phyloP scores from a whole-genome alignment of 139 green algal species.

The Chloropicon primus region DNA sequence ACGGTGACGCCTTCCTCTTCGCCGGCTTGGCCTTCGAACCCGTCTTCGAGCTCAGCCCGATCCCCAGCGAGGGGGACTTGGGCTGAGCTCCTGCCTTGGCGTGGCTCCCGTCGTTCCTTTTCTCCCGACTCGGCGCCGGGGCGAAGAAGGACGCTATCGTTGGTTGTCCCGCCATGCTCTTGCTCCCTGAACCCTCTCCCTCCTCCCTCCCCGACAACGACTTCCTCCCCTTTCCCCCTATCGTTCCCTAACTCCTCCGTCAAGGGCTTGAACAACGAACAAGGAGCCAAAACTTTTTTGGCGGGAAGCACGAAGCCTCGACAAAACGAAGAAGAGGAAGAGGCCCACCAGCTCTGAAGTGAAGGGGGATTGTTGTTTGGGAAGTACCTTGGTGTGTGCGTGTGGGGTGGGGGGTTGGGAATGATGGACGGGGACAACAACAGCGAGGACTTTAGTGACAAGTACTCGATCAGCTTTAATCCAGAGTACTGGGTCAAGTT shows the following conservation, averaged over 20 bases:
- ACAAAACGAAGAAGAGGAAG: too few species aligned
- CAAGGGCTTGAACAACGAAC: too few species aligned
- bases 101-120: not conserved
- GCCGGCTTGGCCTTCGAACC: not conserved
- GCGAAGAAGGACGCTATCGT: slow-evolving; percentile 51
- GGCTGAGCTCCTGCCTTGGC: not conserved
- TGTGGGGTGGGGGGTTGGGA: too few species aligned
- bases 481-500: not conserved
- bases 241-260: not conserved
- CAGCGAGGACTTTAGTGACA: not conserved
- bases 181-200: not conserved
- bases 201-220: not conserved
- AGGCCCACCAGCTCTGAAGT: too few species aligned
- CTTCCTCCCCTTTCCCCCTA: not conserved
- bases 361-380: too few species aligned
- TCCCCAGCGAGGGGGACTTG: not conserved
- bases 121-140: slow-evolving; percentile 8
- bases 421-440: not conserved
- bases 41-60: not conserved
- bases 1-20: not conserved
- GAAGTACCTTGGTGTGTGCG: too few species aligned
- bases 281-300: too few species aligned
- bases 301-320: too few species aligned
- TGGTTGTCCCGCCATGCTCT: slow-evolving; percentile 19
- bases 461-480: not conserved